phyloP scores from a whole-genome alignment of 768 basidiomycete species.

The Rhizopogon vulgaris region DNA sequence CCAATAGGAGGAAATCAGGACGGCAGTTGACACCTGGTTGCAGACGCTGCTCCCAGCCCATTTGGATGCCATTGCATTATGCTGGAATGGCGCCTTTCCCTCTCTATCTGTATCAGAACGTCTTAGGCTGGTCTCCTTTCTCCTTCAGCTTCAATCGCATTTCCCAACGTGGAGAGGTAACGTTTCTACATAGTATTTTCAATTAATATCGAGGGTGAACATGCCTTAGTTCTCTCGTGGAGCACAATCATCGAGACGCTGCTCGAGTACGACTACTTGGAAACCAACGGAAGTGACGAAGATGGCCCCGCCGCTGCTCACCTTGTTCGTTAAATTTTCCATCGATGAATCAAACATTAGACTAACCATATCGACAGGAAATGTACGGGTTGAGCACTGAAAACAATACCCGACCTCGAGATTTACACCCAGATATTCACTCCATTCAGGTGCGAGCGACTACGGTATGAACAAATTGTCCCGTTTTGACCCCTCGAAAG shows the following conservation, averaged over 20 bases:
- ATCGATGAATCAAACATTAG: background rate
- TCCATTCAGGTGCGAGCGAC: conserved; percentile 36
- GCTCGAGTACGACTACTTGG: conserved; percentile 46
- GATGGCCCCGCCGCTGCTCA: conserved; percentile 35
- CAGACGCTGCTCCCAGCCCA: conserved; percentile 61
- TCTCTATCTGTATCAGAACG: conserved; percentile 54
- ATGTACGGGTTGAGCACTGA: conserved; percentile 37
- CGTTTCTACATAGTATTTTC: conserved; percentile 2
- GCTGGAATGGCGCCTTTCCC: conserved; percentile 59
- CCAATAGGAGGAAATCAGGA: conserved; percentile 60
- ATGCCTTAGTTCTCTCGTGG: conserved; percentile 56
- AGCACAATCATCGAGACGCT: conserved; percentile 52
- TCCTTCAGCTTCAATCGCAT: conserved; percentile 62
- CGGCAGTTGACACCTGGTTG: conserved; percentile 50
- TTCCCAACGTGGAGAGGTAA: conserved; percentile 64
- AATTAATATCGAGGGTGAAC: background rate
- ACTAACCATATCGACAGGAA: conserved; percentile 25
- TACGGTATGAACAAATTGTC: background rate
- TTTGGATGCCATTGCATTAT: conserved; percentile 55
- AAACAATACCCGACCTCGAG: conserved; percentile 6
- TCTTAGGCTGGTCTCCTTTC: conserved; percentile 51
- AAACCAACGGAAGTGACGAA: conserved; percentile 31
- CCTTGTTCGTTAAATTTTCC: conserved; percentile 25
- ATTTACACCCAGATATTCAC: conserved; percentile 40
- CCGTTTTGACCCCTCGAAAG: conserved; percentile 25